Conservation (phyloP, 2,329 filamentous ascomycete genomes). For the Zymoseptoria ardabiliae region DNA sequence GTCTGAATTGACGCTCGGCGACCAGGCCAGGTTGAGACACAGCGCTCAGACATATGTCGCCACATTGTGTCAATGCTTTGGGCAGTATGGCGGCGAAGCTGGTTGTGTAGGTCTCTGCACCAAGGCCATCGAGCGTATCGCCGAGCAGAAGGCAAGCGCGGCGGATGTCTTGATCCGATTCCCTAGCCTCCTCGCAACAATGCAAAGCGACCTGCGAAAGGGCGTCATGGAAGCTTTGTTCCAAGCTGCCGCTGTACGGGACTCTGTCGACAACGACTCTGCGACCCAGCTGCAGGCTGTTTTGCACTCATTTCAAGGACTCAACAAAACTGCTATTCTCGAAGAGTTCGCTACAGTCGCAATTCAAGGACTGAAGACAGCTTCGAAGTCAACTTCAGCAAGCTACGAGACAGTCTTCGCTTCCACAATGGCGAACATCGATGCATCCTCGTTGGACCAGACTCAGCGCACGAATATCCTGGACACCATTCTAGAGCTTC, state of each 20-base stretch:
- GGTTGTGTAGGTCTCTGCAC: not conserved
- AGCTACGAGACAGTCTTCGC: not conserved
- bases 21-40: not conserved
- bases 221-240: not conserved
- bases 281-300: not conserved
- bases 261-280: not conserved
- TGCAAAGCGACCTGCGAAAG: not conserved
- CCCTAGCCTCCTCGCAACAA: not conserved
- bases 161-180: not conserved
- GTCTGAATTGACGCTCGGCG: not conserved
- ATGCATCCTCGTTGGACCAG: not conserved
- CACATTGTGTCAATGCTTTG: conserved; percentile 6
- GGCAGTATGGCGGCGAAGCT: conserved; percentile 2
- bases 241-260: not conserved
- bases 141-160: not conserved
- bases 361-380: not conserved
- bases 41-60: conserved; percentile 12
- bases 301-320: not conserved
- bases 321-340: not conserved
- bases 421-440: not conserved
- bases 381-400: not conserved
- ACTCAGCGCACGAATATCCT: conserved; percentile 1
- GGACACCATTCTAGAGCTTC: not conserved
- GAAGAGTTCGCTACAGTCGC: not conserved
- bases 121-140: conserved; percentile 3